Evolutionary conservation across 1,139 yeast species (phyloP), one percentile per base, ranked within the genome.

Genomic region (Hemisphaericaspora xylanilytica): DNA sequence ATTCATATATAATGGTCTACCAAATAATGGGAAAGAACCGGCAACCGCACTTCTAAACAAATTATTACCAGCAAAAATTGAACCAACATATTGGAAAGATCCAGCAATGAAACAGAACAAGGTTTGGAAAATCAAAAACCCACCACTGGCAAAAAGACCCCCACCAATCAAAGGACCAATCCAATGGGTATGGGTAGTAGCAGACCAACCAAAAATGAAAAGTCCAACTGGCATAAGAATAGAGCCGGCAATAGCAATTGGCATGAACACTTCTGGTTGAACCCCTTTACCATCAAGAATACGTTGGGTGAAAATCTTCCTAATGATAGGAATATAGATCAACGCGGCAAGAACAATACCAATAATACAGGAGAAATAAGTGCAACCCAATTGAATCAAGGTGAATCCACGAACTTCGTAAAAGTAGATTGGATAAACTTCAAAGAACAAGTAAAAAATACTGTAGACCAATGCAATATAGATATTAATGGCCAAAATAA

Each of bases 221-320:
- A 64, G 39, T 5, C 68, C 65, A 37, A 55, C 41, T 3, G 70
- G 67, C 62, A 63, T 53, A 17, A 54, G 31, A 9, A 56, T 32
- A 33, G 61, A 45, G 5, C 68, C 69, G 27, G 57, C 38, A 26
- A 64, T 58, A 55, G 82, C 68, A 8, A 78, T 63, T 10, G 77
- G 78, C 31, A 84, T 59, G 41, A 86, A 71, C 41, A 71, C 73
- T 50, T 85, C 92, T 0, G 92, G 88, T 10, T 62, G 52, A 0
- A 78, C 64, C 18, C 54, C 52, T 15, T 77, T 73, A 25, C 63
- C 65, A 22, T 55, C 55, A 4, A 56, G 48, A 5, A 48, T 37
- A n/a, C 60, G 67, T 35, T 63, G 47, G 14, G 65, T 59, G 37
- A 55, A 61, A 2, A 21, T 37, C 22, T 41, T 39, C 24, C 48